Base-by-base conservation (phyloP, 108 stramenopile species). In the Fragilariopsis cylindrus region DNA sequence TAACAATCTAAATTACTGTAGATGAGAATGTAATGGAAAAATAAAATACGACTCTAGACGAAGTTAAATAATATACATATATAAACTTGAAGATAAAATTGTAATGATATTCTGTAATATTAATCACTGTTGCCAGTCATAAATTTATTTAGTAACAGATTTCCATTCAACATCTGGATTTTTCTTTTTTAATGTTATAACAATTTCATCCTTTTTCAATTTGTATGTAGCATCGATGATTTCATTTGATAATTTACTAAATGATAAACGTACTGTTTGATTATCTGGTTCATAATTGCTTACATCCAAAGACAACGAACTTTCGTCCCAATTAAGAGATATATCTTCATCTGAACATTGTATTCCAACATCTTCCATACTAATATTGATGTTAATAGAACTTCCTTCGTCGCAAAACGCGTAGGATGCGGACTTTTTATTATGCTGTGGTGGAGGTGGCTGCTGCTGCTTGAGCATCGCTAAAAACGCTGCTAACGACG, bases 321-420 rank as follows among this genome's bases (percentile, higher is more conserved):
- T n/a, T 43, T 41, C 42, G 5, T 40, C 40, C 62, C 7, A 41
- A 4, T 43, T 41, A 11, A 63, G 8, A 3, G 43, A 8, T 45
- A 63, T 63, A 4, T 63, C 62, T 0, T 43, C 9, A 6, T 63
- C 62, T 8, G 9, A 41, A 45, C 62, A 63, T 43, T 63, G 43
- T 16, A 44, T n/a, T 41, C 62, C 43, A 40, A 63, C 42, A n/a
- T 63, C 62, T 43, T 63, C 11, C 42, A 63, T 45, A 40, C 43
- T 43, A 7, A 63, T 9, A 7, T 5, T 9, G 3, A 63, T 45
- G 5, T 44, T 47, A n/a, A 63, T 41, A 4, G 46, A n/a, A 5
- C 45, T 40, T n/a, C 62, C 62, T 45, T 63, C 62, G 62, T 63
- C 62, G 7, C n/a, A 43, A 43, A 63, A 63, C 8, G 11, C 15